A percentile compares a stretch with the other conserved stretches of the same genome.
These are phyloP conservation scores for Trapa bicornis DNA, from an alignment of 345 rosid species.

Conservation along the genomic window DNA sequence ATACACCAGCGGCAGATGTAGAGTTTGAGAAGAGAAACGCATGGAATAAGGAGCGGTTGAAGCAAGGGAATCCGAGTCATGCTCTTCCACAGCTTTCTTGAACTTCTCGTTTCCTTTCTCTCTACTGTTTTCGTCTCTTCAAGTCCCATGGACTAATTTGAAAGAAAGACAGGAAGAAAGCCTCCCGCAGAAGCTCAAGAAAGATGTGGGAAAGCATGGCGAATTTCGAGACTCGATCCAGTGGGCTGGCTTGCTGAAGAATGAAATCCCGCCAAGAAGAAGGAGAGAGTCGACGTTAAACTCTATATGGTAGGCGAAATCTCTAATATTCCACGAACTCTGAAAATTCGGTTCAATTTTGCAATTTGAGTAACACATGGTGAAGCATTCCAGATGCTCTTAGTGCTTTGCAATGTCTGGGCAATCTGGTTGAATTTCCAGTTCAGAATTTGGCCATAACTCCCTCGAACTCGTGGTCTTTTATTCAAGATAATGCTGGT, in stretches of 20 bases:
- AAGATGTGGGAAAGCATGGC: constrained; percentile 79
- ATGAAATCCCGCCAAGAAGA: background rate
- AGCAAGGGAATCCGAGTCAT: constrained; percentile 19
- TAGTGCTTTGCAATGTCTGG: background rate
- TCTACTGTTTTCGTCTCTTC: background rate
- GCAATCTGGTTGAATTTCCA: background rate
- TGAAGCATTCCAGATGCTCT: too few species aligned
- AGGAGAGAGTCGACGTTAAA: background rate
- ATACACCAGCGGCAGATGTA: background rate
- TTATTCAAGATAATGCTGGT: background rate
- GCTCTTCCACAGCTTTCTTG: constrained; percentile 95
- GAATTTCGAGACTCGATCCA: constrained; percentile 27
- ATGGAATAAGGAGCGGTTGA: background rate
- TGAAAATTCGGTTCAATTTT: background rate
- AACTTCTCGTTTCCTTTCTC: constrained; percentile 25
- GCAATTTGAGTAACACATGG: too few species aligned
- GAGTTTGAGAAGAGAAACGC: background rate
- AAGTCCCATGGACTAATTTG: background rate
- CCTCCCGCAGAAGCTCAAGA: constrained; percentile 52
- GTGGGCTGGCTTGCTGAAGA: background rate
- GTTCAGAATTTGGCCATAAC: background rate
- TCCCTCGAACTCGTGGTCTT: background rate
- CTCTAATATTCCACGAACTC: background rate
- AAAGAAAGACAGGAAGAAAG: background rate
- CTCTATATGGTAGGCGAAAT: background rate